Evolutionary conservation across 331 rosid genomes (phyloP), one percentile per base, ranked within the genome.

Genomic region (Cydonia oblonga): DNA sequence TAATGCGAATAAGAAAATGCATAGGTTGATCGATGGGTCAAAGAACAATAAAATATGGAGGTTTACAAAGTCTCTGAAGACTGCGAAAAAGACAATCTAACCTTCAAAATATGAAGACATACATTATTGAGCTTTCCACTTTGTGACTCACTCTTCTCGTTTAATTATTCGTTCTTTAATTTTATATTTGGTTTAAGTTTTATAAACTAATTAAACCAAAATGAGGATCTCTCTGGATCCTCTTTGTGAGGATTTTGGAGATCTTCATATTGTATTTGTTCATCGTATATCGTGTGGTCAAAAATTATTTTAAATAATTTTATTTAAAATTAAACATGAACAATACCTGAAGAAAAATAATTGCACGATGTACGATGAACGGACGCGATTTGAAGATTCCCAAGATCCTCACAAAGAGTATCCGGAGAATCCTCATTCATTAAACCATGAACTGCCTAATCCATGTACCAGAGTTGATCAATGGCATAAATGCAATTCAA

Each of bases 11-110:
- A 71, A 65, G 19, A 65, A 58, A 78, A 56, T 28, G 67, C 75
- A 52, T 24, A 69, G 59, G 73, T 2, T 32, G 74, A 56, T 32
- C 1, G 35, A 54, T 56, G 65, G 53, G 74, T 70, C 74, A 70
- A 33, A 38, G 33, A 54, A 70, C 5, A 32, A 70, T 70, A 70
- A 15, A 53, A 70, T 30, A 54, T 30, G 33, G 32, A 70, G 35
- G 65, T 33, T 33, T 33, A 33, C 11, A 33, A 33, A 70, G 74
- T 70, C 74, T 56, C 33, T 33, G 54, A 56, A 70, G 74, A 70
- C 74, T 70, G 74, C 64, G 74, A 70, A 56, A 70, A 22, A 44
- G 74, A 70, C 65, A 70, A 70, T 22, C 65, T 54, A 54, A 53
- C 33, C 30, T 56, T 70, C 53, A 56, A 56, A n/a, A 68, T 15